phyloP scores from a whole-genome alignment of 768 basidiomycete species.

The Kwoniella botswanensis region DNA sequence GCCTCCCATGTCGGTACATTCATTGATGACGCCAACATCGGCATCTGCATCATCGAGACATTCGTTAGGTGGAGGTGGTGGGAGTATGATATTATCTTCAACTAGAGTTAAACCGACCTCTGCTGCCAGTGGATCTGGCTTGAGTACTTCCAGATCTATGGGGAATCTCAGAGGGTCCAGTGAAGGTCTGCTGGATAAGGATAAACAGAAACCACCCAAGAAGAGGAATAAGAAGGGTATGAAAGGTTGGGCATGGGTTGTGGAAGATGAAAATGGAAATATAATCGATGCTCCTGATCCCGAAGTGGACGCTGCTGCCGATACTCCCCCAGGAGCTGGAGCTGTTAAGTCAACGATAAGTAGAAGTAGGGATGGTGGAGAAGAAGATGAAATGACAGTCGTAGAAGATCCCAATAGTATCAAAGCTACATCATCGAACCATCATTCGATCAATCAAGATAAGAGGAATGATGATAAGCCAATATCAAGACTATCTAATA shows the following conservation, averaged over 20 bases:
- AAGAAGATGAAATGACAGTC: background rate
- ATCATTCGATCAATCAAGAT: background rate
- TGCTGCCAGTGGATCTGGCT: background rate
- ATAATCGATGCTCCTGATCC: constrained; percentile 27
- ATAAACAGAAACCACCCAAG: constrained; percentile 6
- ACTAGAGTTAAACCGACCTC: constrained; percentile 5
- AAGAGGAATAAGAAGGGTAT: constrained; percentile 36
- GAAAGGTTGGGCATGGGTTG: constrained; percentile 38
- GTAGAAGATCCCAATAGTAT: background rate
- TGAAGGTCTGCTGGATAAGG: constrained; percentile 8
- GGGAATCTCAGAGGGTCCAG: constrained; percentile 25
- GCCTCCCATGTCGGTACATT: constrained; percentile 12
- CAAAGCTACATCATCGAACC: background rate
- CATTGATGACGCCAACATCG: constrained; percentile 6
- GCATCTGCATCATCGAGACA: background rate
- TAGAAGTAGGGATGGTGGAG: background rate
- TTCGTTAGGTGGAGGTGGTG: background rate
- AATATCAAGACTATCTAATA: background rate
- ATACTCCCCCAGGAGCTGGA: background rate
- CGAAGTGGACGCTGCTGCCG: background rate
- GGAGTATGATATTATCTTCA: constrained; percentile 11
- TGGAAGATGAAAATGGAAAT: constrained; percentile 38
- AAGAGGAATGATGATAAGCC: background rate
- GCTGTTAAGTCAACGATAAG: background rate
- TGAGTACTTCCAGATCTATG: constrained; percentile 13